Evolutionary conservation across 2,329 filamentous ascomycete genomes (phyloP).

Genomic region (Ophiostoma quercus): DNA sequence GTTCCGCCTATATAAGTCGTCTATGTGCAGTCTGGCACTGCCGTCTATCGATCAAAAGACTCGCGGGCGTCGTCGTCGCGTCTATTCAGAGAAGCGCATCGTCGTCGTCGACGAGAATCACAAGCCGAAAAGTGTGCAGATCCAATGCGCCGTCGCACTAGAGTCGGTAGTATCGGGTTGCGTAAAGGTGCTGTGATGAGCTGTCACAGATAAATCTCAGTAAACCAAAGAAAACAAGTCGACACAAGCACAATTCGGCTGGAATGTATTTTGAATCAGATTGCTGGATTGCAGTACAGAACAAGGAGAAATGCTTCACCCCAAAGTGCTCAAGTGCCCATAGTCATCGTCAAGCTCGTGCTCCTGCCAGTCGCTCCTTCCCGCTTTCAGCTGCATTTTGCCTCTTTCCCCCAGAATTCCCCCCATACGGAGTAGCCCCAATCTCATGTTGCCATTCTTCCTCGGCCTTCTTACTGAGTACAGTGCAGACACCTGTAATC

Average conservation of each 20-base stretch:
- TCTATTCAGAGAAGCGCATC: constrained; percentile 12
- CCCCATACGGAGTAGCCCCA: not conserved
- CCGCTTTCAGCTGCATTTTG: constrained; percentile 14
- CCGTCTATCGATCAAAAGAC: not conserved
- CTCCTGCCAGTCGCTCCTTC: constrained; percentile 15
- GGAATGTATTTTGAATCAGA: not conserved
- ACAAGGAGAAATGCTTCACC: not conserved
- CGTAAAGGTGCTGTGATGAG: not conserved
- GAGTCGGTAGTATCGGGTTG: not conserved
- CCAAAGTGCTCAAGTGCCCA: not conserved
- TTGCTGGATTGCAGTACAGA: not conserved
- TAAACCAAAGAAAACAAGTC: not conserved
- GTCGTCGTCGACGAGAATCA: not conserved
- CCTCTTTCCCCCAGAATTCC: constrained; percentile 12
- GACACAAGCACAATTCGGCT: not conserved
- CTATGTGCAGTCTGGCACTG: not conserved
- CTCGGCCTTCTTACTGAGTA: not conserved
- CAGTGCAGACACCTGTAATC: constrained; percentile 5
- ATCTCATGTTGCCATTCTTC: not conserved
- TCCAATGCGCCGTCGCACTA: not conserved
- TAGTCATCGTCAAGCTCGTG: constrained; percentile 19
- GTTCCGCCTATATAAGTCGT: not conserved
- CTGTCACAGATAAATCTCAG: not conserved
- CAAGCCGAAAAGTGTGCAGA: constrained; percentile 12
- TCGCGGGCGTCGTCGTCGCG: constrained; percentile 6